Percentiles rank a stretch among this genome's conserved stretches.
Evolutionary conservation across 148 eudicot genomes (phyloP).

Genomic region (Talinum fruticosum): DNA sequence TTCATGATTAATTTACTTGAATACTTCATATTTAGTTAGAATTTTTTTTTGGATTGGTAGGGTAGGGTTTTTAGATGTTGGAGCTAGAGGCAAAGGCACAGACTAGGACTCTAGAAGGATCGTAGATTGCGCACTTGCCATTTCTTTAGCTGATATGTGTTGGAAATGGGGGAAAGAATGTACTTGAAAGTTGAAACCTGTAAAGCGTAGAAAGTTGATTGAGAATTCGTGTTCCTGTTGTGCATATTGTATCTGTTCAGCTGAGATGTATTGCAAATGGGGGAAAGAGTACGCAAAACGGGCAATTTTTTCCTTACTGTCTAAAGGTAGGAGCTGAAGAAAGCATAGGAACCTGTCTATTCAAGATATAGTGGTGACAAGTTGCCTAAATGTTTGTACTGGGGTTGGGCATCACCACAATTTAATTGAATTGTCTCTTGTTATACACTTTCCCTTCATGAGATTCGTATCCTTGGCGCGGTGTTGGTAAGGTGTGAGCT

Average conservation of each 20-base stretch:
- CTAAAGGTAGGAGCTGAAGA: neutral
- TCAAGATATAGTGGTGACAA: neutral
- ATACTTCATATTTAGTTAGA: neutral
- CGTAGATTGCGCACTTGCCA: neutral
- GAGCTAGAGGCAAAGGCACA: conserved; percentile 1
- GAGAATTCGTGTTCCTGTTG: neutral
- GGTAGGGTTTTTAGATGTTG: neutral
- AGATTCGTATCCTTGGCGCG: neutral
- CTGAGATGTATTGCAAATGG: no score
- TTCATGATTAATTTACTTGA: neutral
- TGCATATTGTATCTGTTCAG: neutral
- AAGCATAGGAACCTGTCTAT: neutral
- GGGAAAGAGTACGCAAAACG: no score
- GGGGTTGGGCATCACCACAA: neutral
- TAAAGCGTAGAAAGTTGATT: neutral
- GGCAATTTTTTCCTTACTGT: neutral
- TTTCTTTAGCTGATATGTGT: neutral
- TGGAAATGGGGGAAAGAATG: neutral
- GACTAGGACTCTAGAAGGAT: conserved; percentile 7
- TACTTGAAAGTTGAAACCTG: neutral
- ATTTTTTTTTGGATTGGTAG: neutral
- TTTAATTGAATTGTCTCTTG: neutral
- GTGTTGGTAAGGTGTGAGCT: neutral
- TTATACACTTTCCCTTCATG: neutral
- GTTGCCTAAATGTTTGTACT: neutral